These are phyloP conservation scores for Alternaria conjuncta DNA, from an alignment of 2,329 filamentous ascomycete species.

Conservation along the genomic window DNA sequence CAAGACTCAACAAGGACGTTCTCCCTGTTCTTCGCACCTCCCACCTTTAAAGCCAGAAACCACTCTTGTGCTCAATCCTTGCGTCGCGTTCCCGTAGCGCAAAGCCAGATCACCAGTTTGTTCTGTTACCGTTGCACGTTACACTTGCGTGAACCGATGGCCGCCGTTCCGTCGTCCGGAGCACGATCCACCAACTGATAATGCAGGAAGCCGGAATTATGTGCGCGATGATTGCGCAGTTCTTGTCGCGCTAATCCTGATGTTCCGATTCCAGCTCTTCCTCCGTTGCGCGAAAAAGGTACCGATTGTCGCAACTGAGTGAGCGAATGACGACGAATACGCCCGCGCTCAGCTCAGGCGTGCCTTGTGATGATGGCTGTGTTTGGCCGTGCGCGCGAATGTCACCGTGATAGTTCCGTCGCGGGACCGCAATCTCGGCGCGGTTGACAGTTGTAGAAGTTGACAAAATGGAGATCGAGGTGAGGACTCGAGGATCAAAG, in stretches of 20 bases:
- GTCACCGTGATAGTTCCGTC: neutral
- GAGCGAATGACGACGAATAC: neutral
- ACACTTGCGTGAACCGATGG: slow-evolving; percentile 5
- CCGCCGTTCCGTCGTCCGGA: neutral
- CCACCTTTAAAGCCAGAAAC: neutral
- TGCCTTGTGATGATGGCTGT: neutral
- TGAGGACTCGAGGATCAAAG: slow-evolving; percentile 15
- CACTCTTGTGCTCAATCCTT: neutral
- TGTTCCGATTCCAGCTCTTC: neutral
- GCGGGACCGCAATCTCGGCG: neutral
- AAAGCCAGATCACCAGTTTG: neutral
- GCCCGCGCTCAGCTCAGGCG: neutral
- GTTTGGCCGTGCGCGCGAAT: neutral
- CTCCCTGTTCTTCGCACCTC: neutral
- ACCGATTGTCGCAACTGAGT: neutral
- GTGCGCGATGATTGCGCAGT: neutral
- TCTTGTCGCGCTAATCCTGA: neutral
- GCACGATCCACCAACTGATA: slow-evolving; percentile 10
- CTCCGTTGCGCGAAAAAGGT: neutral
- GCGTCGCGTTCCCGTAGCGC: neutral
- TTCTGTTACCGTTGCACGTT: slow-evolving; percentile 1
- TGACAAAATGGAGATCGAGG: neutral
- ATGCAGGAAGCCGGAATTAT: slow-evolving; percentile 4
- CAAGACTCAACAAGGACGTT: neutral
- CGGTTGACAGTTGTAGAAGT: neutral